Percentiles rank a stretch among this genome's conserved stretches.
Evolutionary conservation across 2,329 filamentous ascomycete species (phyloP).

Genomic region (Malbranchea zuffiana): DNA sequence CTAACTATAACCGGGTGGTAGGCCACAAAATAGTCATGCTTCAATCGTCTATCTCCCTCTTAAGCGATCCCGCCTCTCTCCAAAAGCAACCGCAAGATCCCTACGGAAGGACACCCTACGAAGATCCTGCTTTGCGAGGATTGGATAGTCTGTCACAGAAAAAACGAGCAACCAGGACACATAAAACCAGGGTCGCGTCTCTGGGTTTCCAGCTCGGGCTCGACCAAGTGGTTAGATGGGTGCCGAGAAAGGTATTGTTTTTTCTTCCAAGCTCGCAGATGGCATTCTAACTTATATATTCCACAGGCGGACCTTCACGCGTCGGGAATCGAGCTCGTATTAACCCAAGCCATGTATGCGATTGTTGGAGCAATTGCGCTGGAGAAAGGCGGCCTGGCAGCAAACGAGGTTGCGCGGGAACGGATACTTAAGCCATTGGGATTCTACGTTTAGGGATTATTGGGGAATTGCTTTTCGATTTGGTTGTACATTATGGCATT

Average conservation of each 20-base stretch:
- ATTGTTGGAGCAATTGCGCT: slow-evolving; percentile 83
- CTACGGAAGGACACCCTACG: slow-evolving; percentile 53
- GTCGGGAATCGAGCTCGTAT: slow-evolving; percentile 64
- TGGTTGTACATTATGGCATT: too few relatives aligned
- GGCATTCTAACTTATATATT: background rate
- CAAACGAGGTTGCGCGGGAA: slow-evolving; percentile 63
- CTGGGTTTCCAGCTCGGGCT: slow-evolving; percentile 63
- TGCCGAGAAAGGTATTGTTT: slow-evolving; percentile 60
- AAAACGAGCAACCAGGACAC: slow-evolving; percentile 51
- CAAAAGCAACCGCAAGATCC: slow-evolving; percentile 34
- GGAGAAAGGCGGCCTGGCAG: slow-evolving; percentile 70
- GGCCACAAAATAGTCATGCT: slow-evolving; percentile 55
- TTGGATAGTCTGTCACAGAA: slow-evolving; percentile 57
- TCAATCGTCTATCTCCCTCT: slow-evolving; percentile 53
- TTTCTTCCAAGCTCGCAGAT: slow-evolving; percentile 5
- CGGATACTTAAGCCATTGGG: slow-evolving; percentile 53
- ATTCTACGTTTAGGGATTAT: slow-evolving; percentile 18
- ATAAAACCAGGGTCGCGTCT: slow-evolving; percentile 53
- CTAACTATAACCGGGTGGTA: too few relatives aligned
- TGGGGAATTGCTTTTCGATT: slow-evolving; percentile 4
- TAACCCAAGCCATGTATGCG: slow-evolving; percentile 69
- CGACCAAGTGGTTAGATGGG: slow-evolving; percentile 71
- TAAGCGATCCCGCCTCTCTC: slow-evolving; percentile 35
- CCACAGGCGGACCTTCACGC: slow-evolving; percentile 55
- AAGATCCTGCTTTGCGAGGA: slow-evolving; percentile 59